A percentile compares a stretch with the other conserved stretches of the same genome.
Conservation (phyloP, 1,139 yeast species). For the Magnusiomyces fungicola region DNA sequence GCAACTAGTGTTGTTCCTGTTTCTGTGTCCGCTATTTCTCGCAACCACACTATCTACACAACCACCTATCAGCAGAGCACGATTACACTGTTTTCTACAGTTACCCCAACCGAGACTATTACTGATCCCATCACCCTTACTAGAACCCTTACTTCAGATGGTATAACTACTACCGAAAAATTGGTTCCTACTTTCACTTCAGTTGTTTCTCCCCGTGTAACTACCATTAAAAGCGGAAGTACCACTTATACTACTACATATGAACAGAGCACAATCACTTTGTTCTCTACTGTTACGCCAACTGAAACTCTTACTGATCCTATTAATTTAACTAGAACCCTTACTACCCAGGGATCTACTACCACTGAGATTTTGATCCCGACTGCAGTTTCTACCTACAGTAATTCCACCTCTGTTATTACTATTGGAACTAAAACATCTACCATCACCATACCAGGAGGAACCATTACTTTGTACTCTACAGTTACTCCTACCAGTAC, state of each 20-base stretch:
- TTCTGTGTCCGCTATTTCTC: constrained; percentile 2
- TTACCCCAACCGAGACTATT: constrained; percentile 12
- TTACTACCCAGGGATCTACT: background rate
- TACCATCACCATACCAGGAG: background rate
- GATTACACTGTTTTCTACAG: background rate
- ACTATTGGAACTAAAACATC: background rate
- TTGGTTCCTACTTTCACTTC: background rate
- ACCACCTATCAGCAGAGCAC: constrained; percentile 7
- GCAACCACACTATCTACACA: constrained; percentile 9
- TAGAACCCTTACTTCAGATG: constrained; percentile 5
- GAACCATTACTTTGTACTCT: background rate
- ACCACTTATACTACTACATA: background rate
- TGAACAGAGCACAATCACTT: background rate
- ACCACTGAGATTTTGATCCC: background rate
- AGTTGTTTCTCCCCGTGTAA: background rate
- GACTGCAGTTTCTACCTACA: background rate
- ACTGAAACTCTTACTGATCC: background rate
- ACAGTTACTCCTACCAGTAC: constrained; percentile 3
- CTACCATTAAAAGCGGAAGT: background rate
- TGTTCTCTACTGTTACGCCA: constrained; percentile 1
- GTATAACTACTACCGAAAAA: constrained; percentile 7
- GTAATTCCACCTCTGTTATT: background rate
- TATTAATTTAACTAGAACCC: background rate
- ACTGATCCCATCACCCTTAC: constrained; percentile 7
- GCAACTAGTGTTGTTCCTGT: background rate